Base-by-base conservation (phyloP, 1,284 basidiomycete genomes). In the Naganishia sp. region DNA sequence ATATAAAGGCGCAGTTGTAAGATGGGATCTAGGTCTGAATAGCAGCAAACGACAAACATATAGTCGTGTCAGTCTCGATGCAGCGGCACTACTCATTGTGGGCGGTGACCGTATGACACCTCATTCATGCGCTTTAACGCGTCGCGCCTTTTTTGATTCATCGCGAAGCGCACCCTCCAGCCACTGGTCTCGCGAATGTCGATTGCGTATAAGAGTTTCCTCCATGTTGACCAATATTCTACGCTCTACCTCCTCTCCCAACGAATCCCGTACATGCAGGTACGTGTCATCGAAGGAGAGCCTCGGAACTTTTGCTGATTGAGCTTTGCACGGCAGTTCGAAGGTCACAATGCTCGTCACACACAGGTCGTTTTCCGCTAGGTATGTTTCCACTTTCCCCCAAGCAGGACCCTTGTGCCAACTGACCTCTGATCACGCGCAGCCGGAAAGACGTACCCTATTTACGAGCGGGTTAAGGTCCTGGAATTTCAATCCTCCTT, bases 391-490 rank as follows among this genome's bases (percentile, higher is more conserved):
- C 48, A 25, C 39, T 49, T 23, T 46, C 49, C 52, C 31, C 7
- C 2, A 28, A 28, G 28, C 28, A 28, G 28, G 28, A 53, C 21
- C 13, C 25, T 45, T 46, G 48, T 31, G 67, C 39, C 16, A 11
- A 43, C 43, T 45, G 28, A 33, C 44, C 45, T n/a, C 28, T 39
- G 15, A 53, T 55, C 44, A 21, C 52, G 18, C 21, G 23, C n/a
- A 52, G 52, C n/a, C 48, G 36, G 43, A 48, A 53, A 9, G 16
- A 54, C 59, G 49, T 66, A 70, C 69, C 67, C 61, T 70, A 63
- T 70, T 79, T 74, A 69, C 76, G 77, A 80, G 77, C 79, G 78
- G 78, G 79, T 68, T 78, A 80, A 80, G 79, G 79, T 80, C 79
- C 79, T 80, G 79, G 79, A 75, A 77, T 80, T 79, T 69, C 56